Conservation (phyloP, 2,329 filamentous ascomycete genomes). For the Colletotrichum sp. region DNA sequence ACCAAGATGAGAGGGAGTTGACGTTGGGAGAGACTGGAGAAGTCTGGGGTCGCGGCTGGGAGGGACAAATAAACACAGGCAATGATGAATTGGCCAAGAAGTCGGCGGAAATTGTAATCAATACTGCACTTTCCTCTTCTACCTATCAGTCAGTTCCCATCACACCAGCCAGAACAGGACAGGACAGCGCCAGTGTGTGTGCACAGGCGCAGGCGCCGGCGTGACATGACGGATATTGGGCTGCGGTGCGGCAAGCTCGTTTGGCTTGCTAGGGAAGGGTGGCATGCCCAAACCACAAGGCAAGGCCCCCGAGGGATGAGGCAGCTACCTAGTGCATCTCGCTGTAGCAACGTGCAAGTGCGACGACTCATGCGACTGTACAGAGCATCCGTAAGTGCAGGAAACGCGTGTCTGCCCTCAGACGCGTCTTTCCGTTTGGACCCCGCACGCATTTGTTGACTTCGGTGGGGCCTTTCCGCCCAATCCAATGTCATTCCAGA, state of each 20-base stretch:
- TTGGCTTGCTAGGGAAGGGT: not conserved
- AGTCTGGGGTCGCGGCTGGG: not conserved
- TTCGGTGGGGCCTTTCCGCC: conserved; percentile 10
- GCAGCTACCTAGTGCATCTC: conserved; percentile 1
- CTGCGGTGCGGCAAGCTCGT: conserved; percentile 6
- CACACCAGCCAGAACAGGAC: not conserved
- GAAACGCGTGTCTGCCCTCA: not conserved
- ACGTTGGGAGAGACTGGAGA: not conserved
- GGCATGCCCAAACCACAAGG: not conserved
- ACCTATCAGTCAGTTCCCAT: conserved; percentile 3
- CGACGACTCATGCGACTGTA: not conserved
- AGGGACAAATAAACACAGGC: not conserved
- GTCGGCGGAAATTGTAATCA: conserved; percentile 9
- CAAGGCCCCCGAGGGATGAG: not conserved
- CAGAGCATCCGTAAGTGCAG: not conserved
- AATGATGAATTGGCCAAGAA: not conserved
- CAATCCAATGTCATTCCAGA: not conserved
- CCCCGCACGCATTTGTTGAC: conserved; percentile 18
- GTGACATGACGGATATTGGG: not conserved
- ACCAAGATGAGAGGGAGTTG: not conserved
- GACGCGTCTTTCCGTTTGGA: conserved; percentile 12
- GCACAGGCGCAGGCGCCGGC: not conserved
- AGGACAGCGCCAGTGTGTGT: not conserved
- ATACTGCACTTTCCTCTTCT: conserved; percentile 9
- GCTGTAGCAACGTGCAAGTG: not conserved